Conservation (phyloP, 768 basidiomycete genomes). For the Macrolepiota fuliginosa region DNA sequence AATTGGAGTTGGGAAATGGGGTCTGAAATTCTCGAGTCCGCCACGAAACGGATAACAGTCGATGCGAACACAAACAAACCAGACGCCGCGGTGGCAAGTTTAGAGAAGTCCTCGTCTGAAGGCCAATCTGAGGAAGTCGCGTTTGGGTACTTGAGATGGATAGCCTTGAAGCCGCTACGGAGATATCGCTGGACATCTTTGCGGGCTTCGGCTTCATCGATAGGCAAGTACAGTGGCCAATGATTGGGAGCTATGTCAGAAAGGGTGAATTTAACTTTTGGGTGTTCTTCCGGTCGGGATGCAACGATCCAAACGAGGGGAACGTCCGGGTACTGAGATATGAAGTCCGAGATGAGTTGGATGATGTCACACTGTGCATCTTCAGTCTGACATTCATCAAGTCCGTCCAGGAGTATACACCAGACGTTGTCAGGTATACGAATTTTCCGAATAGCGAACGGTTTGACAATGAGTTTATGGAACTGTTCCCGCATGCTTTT, state of each 20-base stretch:
- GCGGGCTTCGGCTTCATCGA: not conserved
- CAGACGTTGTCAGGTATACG: not conserved
- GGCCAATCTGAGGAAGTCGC: not conserved
- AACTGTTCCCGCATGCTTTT: constrained; percentile 14
- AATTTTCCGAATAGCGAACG: not conserved
- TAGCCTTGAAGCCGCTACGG: not conserved
- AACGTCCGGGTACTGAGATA: not conserved
- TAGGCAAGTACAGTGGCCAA: not conserved
- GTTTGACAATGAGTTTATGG: constrained; percentile 13
- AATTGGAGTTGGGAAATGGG: not conserved
- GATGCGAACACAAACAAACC: not conserved
- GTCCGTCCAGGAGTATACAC: constrained; percentile 23
- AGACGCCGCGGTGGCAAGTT: not conserved
- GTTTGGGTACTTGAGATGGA: not conserved
- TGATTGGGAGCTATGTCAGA: not conserved
- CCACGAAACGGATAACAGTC: not conserved
- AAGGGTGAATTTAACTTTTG: not conserved
- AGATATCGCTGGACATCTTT: not conserved
- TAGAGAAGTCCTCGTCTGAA: not conserved
- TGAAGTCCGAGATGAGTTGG: not conserved
- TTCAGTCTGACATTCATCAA: constrained; percentile 23
- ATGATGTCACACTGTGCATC: constrained; percentile 16
- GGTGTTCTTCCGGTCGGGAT: constrained; percentile 21
- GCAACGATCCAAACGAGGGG: constrained; percentile 23
- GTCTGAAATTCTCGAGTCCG: not conserved